Evolutionary conservation across 495 filamentous ascomycete species (phyloP).

Genomic region (Filosporella fistucella): DNA sequence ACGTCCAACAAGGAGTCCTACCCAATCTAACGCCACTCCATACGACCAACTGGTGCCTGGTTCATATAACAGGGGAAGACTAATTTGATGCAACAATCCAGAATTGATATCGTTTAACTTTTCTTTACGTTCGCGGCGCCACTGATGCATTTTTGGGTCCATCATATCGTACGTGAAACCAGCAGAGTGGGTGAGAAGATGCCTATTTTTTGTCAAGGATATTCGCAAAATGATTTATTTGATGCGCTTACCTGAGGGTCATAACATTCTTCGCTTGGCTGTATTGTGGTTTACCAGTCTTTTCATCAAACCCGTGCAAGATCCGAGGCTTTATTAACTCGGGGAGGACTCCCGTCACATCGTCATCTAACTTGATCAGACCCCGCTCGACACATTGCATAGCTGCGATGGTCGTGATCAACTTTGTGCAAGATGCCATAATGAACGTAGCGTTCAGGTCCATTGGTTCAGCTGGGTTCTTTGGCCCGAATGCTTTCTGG

Average conservation of each 20-base stretch:
- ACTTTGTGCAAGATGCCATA: constrained; percentile 56
- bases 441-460: constrained; percentile 46
- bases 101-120: not conserved
- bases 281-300: too few species aligned
- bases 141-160: constrained; percentile 1
- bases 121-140: not conserved
- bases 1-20: constrained; percentile 42
- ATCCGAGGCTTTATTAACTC: constrained; percentile 25
- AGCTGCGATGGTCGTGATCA: constrained; percentile 46
- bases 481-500: constrained; percentile 16
- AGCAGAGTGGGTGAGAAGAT: constrained; percentile 21
- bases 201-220: too few species aligned
- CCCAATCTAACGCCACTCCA: constrained; percentile 44
- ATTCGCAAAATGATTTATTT: too few species aligned
- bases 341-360: constrained; percentile 20
- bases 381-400: constrained; percentile 61
- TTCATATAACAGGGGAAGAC: constrained; percentile 39
- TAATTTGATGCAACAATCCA: constrained; percentile 12
- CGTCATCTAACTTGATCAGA: constrained; percentile 28
- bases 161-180: constrained; percentile 11
- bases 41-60: constrained; percentile 48
- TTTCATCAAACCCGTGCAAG: constrained; percentile 22
- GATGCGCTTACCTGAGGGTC: too few species aligned
- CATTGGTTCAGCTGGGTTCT: constrained; percentile 30
- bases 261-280: too few species aligned